phyloP scores from a whole-genome alignment of 352 stramenopile genomes.

The Phytophthora kernoviae region DNA sequence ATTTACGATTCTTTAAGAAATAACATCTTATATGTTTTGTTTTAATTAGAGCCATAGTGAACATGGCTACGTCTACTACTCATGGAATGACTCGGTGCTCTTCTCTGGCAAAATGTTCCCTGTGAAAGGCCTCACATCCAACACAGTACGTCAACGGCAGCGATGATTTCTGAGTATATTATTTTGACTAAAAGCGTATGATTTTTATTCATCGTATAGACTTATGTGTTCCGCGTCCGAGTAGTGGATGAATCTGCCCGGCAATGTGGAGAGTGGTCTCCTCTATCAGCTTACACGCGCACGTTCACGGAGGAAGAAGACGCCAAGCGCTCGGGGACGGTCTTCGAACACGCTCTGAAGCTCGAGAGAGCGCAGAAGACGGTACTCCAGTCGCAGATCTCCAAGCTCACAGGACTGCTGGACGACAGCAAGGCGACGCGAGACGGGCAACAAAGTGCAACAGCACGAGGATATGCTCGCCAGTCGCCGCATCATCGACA shows the following conservation, averaged over 20 bases:
- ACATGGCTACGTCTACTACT: conserved; percentile 90
- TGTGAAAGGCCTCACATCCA: conserved; percentile 72
- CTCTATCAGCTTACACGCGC: conserved; percentile 67
- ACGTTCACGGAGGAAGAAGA: conserved; percentile 90
- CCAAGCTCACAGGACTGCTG: conserved; percentile 79
- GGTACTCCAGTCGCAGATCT: conserved; percentile 75
- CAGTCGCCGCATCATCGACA: conserved; percentile 83
- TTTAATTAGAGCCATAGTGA: conserved; percentile 69
- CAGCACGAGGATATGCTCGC: conserved; percentile 86
- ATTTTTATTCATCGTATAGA: conserved; percentile 35
- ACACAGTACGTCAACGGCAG: conserved; percentile 50
- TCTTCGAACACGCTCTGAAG: conserved; percentile 86
- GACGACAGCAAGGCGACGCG: conserved; percentile 46
- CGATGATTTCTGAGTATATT: conserved; percentile 5
- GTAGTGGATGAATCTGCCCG: conserved; percentile 64
- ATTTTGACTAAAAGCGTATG: not conserved
- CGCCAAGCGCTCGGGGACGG: conserved; percentile 82
- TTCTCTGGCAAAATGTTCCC: conserved; percentile 62
- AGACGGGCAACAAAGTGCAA: conserved; percentile 52
- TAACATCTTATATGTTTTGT: not conserved
- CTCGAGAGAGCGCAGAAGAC: conserved; percentile 80
- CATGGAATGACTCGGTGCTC: conserved; percentile 75
- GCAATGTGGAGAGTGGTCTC: conserved; percentile 81
- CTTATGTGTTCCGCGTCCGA: conserved; percentile 80
- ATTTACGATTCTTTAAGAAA: not conserved